These are phyloP conservation scores for Paecilomyces variotii DNA, from an alignment of 2,329 filamentous ascomycete species.

Conservation along the genomic window DNA sequence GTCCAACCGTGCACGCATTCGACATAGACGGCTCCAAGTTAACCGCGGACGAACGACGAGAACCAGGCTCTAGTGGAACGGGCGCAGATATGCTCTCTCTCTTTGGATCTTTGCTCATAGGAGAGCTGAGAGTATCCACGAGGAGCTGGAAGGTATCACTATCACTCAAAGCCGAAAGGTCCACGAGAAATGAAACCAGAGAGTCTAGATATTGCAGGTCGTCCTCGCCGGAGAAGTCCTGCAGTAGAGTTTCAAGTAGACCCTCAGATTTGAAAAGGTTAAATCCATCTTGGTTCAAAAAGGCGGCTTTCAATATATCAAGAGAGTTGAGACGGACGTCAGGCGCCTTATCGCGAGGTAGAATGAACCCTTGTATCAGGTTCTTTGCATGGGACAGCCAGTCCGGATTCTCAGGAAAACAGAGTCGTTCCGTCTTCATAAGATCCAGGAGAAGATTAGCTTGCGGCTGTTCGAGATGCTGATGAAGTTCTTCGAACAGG, in stretches of 20 bases:
- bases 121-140: conserved; percentile 24
- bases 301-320: conserved; percentile 32
- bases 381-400: conserved; percentile 28
- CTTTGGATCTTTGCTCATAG: conserved; percentile 27
- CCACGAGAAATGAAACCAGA: conserved; percentile 31
- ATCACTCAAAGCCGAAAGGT: conserved; percentile 22
- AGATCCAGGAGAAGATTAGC: conserved; percentile 30
- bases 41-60: conserved; percentile 23
- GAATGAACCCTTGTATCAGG: conserved; percentile 30
- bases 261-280: conserved; percentile 24
- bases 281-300: conserved; percentile 22
- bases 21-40: conserved; percentile 25
- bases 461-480: conserved; percentile 29
- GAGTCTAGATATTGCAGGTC: conserved; percentile 32
- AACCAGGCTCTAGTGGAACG: conserved; percentile 16
- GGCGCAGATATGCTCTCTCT: conserved; percentile 18
- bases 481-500: conserved; percentile 28
- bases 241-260: conserved; percentile 24
- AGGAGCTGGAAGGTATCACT: conserved; percentile 24
- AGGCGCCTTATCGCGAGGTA: conserved; percentile 27
- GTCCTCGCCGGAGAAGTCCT: conserved; percentile 28
- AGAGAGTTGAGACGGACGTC: conserved; percentile 33
- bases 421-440: conserved; percentile 24
- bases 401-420: conserved; percentile 21
- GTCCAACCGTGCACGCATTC: conserved; percentile 63